phyloP scores from a whole-genome alignment of 1,284 basidiomycete species.

The Boletellus sp. region DNA sequence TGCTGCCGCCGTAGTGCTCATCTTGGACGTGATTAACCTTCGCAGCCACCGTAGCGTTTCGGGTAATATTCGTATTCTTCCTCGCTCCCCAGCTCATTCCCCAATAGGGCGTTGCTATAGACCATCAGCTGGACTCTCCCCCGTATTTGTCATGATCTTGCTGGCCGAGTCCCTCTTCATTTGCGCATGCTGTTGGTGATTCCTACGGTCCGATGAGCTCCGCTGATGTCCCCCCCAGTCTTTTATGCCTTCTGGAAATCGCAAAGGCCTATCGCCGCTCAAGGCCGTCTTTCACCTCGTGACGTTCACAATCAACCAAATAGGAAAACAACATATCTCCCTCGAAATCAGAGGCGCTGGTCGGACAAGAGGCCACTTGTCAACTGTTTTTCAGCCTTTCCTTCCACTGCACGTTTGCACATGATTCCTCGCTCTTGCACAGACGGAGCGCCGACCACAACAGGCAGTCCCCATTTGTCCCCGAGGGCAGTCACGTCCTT shows the following conservation, averaged over 20 bases:
- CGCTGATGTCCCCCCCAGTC: constrained; percentile 37
- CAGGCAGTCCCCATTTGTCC: constrained; percentile 2
- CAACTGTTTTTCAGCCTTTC: neutral
- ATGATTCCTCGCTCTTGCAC: constrained; percentile 11
- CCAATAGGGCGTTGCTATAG: constrained; percentile 17
- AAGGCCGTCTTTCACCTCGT: constrained; percentile 52
- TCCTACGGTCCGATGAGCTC: neutral
- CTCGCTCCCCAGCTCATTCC: neutral
- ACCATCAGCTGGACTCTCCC: constrained; percentile 33
- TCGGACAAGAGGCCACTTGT: constrained; percentile 46
- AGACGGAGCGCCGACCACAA: constrained; percentile 23
- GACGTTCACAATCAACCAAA: constrained; percentile 22
- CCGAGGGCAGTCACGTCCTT: constrained; percentile 8
- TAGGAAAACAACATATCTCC: constrained; percentile 25
- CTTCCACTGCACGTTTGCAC: constrained; percentile 4
- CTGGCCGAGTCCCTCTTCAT: constrained; percentile 56
- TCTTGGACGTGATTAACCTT: constrained; percentile 42
- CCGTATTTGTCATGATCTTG: constrained; percentile 47
- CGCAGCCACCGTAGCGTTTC: constrained; percentile 42
- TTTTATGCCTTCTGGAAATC: constrained; percentile 56
- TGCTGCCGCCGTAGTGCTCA: constrained; percentile 40
- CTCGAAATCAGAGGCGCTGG: constrained; percentile 42
- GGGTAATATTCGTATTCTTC: constrained; percentile 31
- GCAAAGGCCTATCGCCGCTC: constrained; percentile 45
- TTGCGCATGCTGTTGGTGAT: constrained; percentile 54